Evolutionary conservation across 2,329 filamentous ascomycete species (phyloP).

Genomic region (Penicillium fuscoglaucum): DNA sequence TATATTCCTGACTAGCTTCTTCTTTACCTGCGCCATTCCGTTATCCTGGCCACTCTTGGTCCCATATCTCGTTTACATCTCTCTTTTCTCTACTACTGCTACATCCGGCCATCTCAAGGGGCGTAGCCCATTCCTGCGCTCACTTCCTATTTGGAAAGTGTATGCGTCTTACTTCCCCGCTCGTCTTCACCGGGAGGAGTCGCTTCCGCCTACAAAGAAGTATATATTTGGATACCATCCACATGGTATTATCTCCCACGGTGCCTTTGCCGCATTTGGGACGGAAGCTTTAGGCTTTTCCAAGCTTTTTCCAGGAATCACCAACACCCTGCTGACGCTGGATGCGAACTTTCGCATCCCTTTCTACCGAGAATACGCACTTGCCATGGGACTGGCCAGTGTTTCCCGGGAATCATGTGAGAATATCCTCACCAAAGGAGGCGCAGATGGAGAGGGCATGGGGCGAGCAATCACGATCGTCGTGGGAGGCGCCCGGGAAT

Average conservation of each 20-base stretch:
- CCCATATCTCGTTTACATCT: constrained; percentile 78
- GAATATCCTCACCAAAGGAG: constrained; percentile 79
- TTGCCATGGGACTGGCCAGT: constrained; percentile 81
- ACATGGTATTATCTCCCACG: constrained; percentile 95
- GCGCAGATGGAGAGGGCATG: constrained; percentile 75
- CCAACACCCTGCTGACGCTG: constrained; percentile 88
- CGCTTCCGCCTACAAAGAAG: constrained; percentile 77
- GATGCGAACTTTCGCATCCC: constrained; percentile 94
- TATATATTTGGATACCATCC: constrained; percentile 98
- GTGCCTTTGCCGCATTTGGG: constrained; percentile 87
- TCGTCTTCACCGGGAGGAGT: constrained; percentile 77
- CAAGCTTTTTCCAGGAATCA: constrained; percentile 89
- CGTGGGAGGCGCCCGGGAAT: constrained; percentile 87
- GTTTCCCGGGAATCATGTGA: constrained; percentile 91
- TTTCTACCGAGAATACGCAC: constrained; percentile 90
- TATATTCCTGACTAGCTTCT: constrained; percentile 75
- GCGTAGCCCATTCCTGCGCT: constrained; percentile 73
- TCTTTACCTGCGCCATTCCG: constrained; percentile 86
- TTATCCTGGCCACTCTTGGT: constrained; percentile 80
- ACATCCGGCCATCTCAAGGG: constrained; percentile 72
- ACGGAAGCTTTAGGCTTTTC: constrained; percentile 88
- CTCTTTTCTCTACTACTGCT: constrained; percentile 72
- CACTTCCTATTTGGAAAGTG: constrained; percentile 75
- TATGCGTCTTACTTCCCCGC: constrained; percentile 94
- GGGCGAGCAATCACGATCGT: constrained; percentile 97